Evolutionary conservation across 2,329 filamentous ascomycete species (phyloP).

Genomic region (Tricladium varicosporioides): DNA sequence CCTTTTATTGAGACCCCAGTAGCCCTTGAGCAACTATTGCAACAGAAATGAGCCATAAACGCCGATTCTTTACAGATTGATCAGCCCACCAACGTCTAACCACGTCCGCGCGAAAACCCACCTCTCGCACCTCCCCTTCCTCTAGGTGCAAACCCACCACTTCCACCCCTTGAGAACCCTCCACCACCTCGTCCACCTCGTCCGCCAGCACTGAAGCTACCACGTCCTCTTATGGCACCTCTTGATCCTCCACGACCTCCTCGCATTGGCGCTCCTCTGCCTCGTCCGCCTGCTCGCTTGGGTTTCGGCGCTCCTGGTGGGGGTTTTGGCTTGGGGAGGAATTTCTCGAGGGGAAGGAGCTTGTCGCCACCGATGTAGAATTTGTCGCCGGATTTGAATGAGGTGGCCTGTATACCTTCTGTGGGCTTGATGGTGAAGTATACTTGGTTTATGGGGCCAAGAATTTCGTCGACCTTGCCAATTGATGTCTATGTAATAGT

Average conservation of each 20-base stretch:
- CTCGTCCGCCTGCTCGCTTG: conserved; percentile 64
- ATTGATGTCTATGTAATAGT: conserved; percentile 63
- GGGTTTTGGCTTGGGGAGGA: conserved; percentile 90
- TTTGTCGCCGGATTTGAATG: conserved; percentile 95
- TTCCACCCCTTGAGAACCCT: conserved; percentile 35
- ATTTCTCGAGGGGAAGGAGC: conserved; percentile 90
- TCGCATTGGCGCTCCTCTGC: conserved; percentile 43
- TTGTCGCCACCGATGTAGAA: conserved; percentile 96
- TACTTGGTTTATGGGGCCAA: conserved; percentile 95
- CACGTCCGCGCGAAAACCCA: conserved; percentile 33
- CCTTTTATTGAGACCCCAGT: conserved; percentile 12
- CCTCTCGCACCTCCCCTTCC: conserved; percentile 32
- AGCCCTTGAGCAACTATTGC: conserved; percentile 14
- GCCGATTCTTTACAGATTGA: conserved; percentile 26
- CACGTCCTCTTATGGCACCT: conserved; percentile 53
- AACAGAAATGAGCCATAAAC: conserved; percentile 24
- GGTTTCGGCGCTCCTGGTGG: conserved; percentile 65
- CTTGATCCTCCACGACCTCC: conserved; percentile 42
- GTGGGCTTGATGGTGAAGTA: conserved; percentile 98
- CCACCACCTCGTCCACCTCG: conserved; percentile 41
- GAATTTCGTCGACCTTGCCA: conserved; percentile 97
- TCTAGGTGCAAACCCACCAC: conserved; percentile 33
- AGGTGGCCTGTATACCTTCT: conserved; percentile 91
- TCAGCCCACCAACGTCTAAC: conserved; percentile 10
- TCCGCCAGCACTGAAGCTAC: conserved; percentile 45